A percentile compares a stretch with the other conserved stretches of the same genome.
Conservation (phyloP, 208 protist species). For the Angomonas desouzai region DNA sequence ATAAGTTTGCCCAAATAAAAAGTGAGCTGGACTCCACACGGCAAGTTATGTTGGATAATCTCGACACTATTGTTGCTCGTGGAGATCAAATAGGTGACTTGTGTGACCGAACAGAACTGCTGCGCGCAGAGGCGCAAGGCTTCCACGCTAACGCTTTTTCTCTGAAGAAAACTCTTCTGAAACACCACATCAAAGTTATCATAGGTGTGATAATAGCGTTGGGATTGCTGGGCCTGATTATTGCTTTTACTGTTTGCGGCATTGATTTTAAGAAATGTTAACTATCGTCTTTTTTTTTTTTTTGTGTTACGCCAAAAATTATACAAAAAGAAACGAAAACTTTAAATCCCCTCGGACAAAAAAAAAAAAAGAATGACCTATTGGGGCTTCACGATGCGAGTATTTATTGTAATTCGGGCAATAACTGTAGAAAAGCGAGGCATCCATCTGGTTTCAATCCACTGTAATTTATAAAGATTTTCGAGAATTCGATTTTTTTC, state of each 20-base stretch:
- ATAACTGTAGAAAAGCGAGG: too few species aligned
- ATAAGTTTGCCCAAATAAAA: constrained; percentile 72
- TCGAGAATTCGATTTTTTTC: too few species aligned
- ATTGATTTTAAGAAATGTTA: constrained; percentile 74
- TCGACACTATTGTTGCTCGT: constrained; percentile 76
- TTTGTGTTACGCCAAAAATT: too few species aligned
- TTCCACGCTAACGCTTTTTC: constrained; percentile 52
- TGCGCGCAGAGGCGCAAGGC: constrained; percentile 56
- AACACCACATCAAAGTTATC: constrained; percentile 65
- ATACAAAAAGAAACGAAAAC: too few species aligned
- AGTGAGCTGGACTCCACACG: constrained; percentile 68
- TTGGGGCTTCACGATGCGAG: too few species aligned
- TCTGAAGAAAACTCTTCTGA: constrained; percentile 51
- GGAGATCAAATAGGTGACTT: constrained; percentile 82
- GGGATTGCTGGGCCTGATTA: constrained; percentile 48
- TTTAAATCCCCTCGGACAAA: too few species aligned
- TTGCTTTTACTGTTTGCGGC: constrained; percentile 56
- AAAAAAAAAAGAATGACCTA: too few species aligned
- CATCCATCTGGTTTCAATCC: too few species aligned
- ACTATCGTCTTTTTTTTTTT: constrained; percentile 20
- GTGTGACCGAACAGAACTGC: constrained; percentile 68
- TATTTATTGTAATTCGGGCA: too few species aligned
- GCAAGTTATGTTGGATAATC: constrained; percentile 80
- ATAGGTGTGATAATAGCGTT: constrained; percentile 52
- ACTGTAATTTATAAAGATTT: too few species aligned